phyloP scores from a whole-genome alignment of 495 filamentous ascomycete species.

The Jackrogersella multiformis region DNA sequence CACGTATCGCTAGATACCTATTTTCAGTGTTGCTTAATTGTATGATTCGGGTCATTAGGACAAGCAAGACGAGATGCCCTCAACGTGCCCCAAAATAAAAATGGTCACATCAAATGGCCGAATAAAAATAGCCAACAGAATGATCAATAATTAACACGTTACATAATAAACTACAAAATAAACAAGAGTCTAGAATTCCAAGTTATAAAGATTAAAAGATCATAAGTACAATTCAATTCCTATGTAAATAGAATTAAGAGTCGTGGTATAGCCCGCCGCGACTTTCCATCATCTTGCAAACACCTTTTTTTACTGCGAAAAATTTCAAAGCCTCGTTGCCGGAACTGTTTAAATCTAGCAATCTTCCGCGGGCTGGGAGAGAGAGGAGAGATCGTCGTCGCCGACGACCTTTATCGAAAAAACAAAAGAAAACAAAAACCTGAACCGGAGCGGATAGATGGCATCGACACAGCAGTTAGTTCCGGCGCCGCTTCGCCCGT shows the following conservation, averaged over 20 bases:
- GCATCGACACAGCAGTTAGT: conserved; percentile 20
- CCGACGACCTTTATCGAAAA: conserved; percentile 15
- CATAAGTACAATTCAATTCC: conserved; percentile 15
- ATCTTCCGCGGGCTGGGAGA: not conserved
- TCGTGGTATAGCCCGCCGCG: conserved; percentile 3
- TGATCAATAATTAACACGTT: too few relatives aligned
- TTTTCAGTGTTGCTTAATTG: too few relatives aligned
- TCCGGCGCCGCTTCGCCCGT: conserved; percentile 25
- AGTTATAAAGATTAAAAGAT: conserved; percentile 6
- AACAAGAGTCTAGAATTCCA: too few relatives aligned
- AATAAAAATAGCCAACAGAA: too few relatives aligned
- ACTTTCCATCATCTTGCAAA: conserved; percentile 3
- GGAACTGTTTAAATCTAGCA: conserved; percentile 22
- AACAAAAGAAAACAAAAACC: conserved; percentile 16
- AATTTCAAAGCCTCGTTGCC: conserved; percentile 23
- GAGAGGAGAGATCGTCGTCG: conserved; percentile 16
- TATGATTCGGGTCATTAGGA: too few relatives aligned
- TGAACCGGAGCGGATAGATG: conserved; percentile 27
- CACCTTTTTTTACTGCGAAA: conserved; percentile 16
- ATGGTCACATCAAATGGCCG: too few relatives aligned
- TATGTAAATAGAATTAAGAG: conserved; percentile 11
- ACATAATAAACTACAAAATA: too few relatives aligned
- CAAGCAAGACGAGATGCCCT: too few relatives aligned
- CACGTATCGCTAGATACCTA: too few relatives aligned
- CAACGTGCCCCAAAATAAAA: too few relatives aligned